Conservation (phyloP, 108 stramenopile genomes). For the Fistulifera pelliculosa region DNA sequence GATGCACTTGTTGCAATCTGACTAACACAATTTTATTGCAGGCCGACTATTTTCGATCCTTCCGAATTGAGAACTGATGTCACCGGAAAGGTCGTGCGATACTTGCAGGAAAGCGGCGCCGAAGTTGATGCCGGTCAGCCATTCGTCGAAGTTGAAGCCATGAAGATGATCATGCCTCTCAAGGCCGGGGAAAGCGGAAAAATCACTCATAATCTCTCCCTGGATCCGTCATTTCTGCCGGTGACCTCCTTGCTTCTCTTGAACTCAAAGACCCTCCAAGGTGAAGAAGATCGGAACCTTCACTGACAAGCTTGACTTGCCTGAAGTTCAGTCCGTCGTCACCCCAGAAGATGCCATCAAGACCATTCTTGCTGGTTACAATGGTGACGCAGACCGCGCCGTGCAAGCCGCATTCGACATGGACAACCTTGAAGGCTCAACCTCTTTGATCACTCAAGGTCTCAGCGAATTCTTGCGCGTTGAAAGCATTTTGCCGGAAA, state of each 20-base stretch:
- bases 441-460: constrained; percentile 42
- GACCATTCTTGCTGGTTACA: constrained; percentile 73
- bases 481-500: constrained; percentile 71
- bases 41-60: constrained; percentile 93
- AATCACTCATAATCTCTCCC: constrained; percentile 87
- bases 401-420: constrained; percentile 38
- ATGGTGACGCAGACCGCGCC: constrained; percentile 48
- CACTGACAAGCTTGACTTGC: constrained; percentile 65
- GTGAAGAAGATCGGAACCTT: constrained; percentile 90
- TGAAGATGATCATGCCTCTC: constrained; percentile 96
- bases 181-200: constrained; percentile 93
- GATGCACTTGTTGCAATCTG: constrained; percentile 1
- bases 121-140: constrained; percentile 85
- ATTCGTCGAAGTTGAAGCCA: constrained; percentile 92
- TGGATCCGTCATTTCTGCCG: constrained; percentile 92
- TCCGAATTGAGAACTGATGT: constrained; percentile 95
- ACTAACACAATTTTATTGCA: constrained; percentile 7
- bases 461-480: constrained; percentile 82
- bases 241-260: constrained; percentile 91
- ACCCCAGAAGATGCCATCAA: constrained; percentile 25
- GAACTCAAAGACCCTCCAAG: constrained; percentile 91
- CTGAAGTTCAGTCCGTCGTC: constrained; percentile 22
- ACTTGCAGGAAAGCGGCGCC: constrained; percentile 87
- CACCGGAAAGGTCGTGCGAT: constrained; percentile 98
- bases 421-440: constrained; percentile 39